Evolutionary conservation across 108 stramenopile genomes (phyloP), one percentile per base, ranked within the genome.

Genomic region (Cyclotella kingstonii): DNA sequence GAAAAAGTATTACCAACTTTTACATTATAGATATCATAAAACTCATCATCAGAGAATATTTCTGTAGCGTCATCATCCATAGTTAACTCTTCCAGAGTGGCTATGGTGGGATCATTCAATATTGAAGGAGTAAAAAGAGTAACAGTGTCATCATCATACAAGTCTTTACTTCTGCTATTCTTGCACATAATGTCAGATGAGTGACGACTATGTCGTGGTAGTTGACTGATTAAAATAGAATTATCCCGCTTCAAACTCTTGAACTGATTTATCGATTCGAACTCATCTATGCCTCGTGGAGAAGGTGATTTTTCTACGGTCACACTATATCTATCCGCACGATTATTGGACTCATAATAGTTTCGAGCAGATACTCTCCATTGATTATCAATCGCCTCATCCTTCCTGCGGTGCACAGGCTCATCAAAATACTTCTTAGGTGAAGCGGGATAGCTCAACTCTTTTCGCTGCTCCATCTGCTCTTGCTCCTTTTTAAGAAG

Each of bases 401-500:
- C 33, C 19, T 28, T n/a, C 0, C n/a, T n/a, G n/a, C n/a, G n/a
- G n/a, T n/a, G n/a, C n/a, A n/a, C n/a, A n/a, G n/a, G n/a, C n/a
- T 22, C 44, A 14, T 36, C 57, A n/a, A 33, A 35, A 19, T 18
- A 12, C 46, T 38, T 55, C 36, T 39, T 21, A 17, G 43, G 23
- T 18, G 44, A 28, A 42, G 40, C 56, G 21, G 51, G 42, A 19
- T 17, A 34, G 54, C 54, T 27, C 2, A 4, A 4, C 44, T 19
- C 30, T 52, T 28, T 11, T 36, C 43, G 19, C 45, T 14, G 10
- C 11, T 22, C 9, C 19, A 46, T 41, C 35, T 69, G 14, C 22
- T 36, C n/a, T 15, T 36, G 53, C 36, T 62, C 52, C 43, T 55
- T 67, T 31, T 43, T 29, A 12, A 28, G 44, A 6, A 59, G 40